These are phyloP conservation scores for Neoboletus brunneissimus DNA, from an alignment of 768 basidiomycete genomes.

Conservation along the genomic window DNA sequence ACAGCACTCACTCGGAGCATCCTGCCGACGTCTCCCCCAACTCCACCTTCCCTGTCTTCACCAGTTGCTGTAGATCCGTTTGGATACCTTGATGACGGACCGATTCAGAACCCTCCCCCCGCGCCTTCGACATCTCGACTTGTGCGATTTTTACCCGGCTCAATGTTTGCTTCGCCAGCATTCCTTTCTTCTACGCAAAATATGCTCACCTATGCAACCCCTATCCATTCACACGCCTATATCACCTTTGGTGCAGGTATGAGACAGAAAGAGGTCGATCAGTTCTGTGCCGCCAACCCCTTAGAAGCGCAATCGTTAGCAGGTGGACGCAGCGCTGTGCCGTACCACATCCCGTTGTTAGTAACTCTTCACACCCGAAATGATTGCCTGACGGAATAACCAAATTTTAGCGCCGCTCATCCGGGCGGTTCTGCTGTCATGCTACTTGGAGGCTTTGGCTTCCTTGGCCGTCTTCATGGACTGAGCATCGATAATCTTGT, in stretches of 20 bases:
- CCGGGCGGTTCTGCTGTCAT: slow-evolving; percentile 78
- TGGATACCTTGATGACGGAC: slow-evolving; percentile 49
- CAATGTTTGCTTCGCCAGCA: slow-evolving; percentile 34
- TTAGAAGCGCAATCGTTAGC: slow-evolving; percentile 55
- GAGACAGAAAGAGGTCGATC: slow-evolving; percentile 81
- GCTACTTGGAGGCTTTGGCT: slow-evolving; percentile 87
- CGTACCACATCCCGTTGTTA: slow-evolving; percentile 81
- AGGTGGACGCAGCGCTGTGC: slow-evolving; percentile 53
- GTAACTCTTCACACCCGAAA: slow-evolving; percentile 25
- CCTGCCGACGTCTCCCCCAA: neutral
- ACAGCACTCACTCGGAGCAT: neutral
- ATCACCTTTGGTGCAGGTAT: slow-evolving; percentile 87
- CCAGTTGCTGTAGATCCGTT: slow-evolving; percentile 49
- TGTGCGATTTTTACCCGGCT: slow-evolving; percentile 24
- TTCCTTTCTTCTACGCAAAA: slow-evolving; percentile 37
- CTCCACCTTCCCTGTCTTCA: slow-evolving; percentile 3
- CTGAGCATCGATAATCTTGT: slow-evolving; percentile 88
- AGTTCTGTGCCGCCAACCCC: slow-evolving; percentile 65
- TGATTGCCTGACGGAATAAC: slow-evolving; percentile 4
- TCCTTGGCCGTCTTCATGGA: slow-evolving; percentile 79
- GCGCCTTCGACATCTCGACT: slow-evolving; percentile 25
- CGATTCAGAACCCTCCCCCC: slow-evolving; percentile 27
- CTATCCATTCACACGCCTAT: slow-evolving; percentile 69
- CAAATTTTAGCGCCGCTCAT: slow-evolving; percentile 61
- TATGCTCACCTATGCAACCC: slow-evolving; percentile 49